Percentiles rank a stretch among this genome's conserved stretches.
Conservation (phyloP, 305 asterid species). For the Fraxinus greggii region DNA sequence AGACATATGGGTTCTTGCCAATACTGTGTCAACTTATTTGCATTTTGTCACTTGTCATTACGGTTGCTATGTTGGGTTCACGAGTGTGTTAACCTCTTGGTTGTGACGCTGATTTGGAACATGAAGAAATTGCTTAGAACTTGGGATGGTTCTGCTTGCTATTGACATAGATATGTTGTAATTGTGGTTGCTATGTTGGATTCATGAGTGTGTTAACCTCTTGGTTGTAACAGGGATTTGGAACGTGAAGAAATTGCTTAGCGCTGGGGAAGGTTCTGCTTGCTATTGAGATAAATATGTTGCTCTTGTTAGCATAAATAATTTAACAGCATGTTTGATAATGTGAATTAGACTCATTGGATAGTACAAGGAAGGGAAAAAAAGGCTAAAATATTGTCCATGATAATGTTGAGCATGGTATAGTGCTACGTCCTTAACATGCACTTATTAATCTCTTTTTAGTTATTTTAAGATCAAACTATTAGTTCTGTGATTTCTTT, state of each 20-base stretch:
- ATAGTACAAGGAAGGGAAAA: neutral
- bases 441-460: neutral
- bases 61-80: neutral
- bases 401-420: neutral
- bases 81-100: neutral
- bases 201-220: neutral
- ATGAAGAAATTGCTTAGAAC: neutral
- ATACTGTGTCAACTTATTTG: neutral
- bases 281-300: neutral
- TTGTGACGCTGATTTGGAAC: neutral
- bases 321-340: neutral
- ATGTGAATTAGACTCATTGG: neutral
- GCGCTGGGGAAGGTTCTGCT: neutral
- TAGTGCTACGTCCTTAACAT: neutral
- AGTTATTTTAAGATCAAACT: neutral
- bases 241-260: neutral
- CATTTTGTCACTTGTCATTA: neutral
- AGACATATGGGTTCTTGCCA: neutral
- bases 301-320: neutral
- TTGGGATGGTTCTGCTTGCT: neutral
- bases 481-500: neutral
- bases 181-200: neutral
- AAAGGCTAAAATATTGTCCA: neutral
- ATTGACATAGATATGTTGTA: neutral
- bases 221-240: neutral